Percentiles rank a stretch among this genome's conserved stretches.
Evolutionary conservation across 1,284 basidiomycete genomes (phyloP).

Genomic region (Marasmius sp.): DNA sequence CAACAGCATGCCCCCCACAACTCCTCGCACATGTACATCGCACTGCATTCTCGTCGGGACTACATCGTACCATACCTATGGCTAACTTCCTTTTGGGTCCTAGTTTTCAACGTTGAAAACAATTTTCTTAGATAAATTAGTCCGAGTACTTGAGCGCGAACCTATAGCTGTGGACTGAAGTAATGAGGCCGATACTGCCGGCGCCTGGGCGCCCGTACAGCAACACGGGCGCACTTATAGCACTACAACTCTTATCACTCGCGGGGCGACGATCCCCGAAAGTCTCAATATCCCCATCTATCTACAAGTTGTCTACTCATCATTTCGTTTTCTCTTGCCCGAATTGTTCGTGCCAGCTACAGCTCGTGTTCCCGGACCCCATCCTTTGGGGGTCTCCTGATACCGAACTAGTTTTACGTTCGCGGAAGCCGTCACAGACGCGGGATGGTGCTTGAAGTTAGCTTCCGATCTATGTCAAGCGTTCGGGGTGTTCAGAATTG

Average conservation of each 20-base stretch:
- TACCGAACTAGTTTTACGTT: conserved; percentile 84
- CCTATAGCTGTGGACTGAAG: no score
- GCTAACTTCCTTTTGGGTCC: background rate
- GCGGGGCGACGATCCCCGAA: no score
- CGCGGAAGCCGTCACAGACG: conserved; percentile 55
- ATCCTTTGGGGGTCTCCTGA: conserved; percentile 90
- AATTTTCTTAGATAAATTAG: no score
- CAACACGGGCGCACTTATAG: no score
- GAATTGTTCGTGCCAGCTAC: conserved; percentile 50
- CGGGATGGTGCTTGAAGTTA: conserved; percentile 74
- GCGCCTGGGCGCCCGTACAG: no score
- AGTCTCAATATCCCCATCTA: no score
- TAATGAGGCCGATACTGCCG: no score
- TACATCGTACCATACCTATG: background rate
- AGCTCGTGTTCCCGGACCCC: conserved; percentile 85
- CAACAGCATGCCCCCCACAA: background rate
- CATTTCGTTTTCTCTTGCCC: conserved; percentile 25
- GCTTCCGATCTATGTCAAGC: conserved; percentile 55
- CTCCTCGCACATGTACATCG: background rate
- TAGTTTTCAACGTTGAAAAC: background rate
- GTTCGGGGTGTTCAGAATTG: conserved; percentile 15
- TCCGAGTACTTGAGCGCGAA: no score
- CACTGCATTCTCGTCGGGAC: background rate
- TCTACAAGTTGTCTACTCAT: background rate
- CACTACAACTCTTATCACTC: no score